These are phyloP conservation scores for Porogramme epimiltina DNA, from an alignment of 1,284 basidiomycete species.

Conservation along the genomic window DNA sequence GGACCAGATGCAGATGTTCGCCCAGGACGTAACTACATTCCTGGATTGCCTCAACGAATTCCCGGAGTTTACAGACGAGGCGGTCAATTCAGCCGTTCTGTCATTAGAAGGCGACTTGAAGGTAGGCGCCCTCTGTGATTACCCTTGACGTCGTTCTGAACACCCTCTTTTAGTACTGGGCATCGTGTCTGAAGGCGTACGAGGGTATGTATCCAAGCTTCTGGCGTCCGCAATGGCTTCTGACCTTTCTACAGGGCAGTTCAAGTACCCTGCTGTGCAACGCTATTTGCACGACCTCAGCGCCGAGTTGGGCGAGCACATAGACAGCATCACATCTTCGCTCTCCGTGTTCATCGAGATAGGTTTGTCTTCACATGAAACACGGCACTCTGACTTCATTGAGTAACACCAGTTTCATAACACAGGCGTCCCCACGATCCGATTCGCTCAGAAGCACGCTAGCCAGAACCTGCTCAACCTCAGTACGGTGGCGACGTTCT, in stretches of 20 bases:
- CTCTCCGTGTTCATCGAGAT: conserved; percentile 73
- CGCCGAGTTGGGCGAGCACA: conserved; percentile 68
- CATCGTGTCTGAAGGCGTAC: conserved; percentile 66
- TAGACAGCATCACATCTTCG: conserved; percentile 65
- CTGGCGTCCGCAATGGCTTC: not conserved
- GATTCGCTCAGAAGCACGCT: conserved; percentile 73
- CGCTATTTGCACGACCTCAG: conserved; percentile 72
- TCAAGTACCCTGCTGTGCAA: conserved; percentile 68
- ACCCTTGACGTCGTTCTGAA: conserved; percentile 3
- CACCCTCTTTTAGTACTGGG: conserved; percentile 55
- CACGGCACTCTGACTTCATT: not conserved
- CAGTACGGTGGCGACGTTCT: conserved; percentile 77
- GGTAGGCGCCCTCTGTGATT: conserved; percentile 42
- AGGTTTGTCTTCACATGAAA: conserved; percentile 41
- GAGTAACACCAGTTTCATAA: conserved; percentile 1
- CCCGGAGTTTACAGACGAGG: conserved; percentile 73
- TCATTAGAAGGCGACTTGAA: conserved; percentile 69
- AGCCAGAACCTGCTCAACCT: conserved; percentile 68
- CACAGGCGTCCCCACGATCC: conserved; percentile 70
- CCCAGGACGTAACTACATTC: conserved; percentile 63
- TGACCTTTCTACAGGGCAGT: conserved; percentile 49
- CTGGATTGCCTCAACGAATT: conserved; percentile 72
- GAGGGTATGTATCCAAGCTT: conserved; percentile 39
- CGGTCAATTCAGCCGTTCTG: conserved; percentile 64
- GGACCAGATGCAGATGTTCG: conserved; percentile 57